Conservation (phyloP, 177 flowering plant genomes). For the Vitis hybrid region DNA sequence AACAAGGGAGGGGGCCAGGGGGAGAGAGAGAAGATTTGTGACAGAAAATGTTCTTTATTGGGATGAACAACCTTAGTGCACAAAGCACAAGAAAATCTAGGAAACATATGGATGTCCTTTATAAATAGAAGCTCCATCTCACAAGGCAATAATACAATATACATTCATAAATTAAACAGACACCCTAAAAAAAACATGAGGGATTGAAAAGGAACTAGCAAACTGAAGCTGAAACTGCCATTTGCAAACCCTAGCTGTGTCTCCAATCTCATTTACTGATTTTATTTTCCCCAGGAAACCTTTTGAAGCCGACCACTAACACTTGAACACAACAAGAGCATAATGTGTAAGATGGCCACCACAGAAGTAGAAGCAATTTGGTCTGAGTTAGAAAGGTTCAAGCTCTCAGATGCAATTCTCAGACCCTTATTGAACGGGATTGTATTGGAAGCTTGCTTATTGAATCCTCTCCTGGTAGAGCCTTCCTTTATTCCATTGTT, state of each 20-base stretch:
- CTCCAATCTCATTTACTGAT: too few species aligned
- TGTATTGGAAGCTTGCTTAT: conserved; percentile 9
- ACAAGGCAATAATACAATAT: conserved; percentile 4
- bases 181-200: neutral
- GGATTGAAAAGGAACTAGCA: too few species aligned
- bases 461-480: conserved; percentile 10
- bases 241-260: too few species aligned
- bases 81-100: conserved; percentile 11
- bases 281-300: too few species aligned
- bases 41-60: neutral
- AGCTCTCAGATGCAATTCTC: neutral
- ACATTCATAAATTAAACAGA: conserved; percentile 2
- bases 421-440: conserved; percentile 21
- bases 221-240: too few species aligned
- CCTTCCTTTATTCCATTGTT: conserved; percentile 35
- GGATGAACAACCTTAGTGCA: conserved; percentile 9
- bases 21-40: neutral
- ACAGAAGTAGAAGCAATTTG: too few species aligned
- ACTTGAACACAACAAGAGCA: too few species aligned
- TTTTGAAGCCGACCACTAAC: too few species aligned
- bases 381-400: neutral
- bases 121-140: conserved; percentile 14
- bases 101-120: conserved; percentile 11
- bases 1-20: neutral
- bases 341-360: too few species aligned